Conservation (phyloP, 164 flowering plant species). For the Echeveria elegans region DNA sequence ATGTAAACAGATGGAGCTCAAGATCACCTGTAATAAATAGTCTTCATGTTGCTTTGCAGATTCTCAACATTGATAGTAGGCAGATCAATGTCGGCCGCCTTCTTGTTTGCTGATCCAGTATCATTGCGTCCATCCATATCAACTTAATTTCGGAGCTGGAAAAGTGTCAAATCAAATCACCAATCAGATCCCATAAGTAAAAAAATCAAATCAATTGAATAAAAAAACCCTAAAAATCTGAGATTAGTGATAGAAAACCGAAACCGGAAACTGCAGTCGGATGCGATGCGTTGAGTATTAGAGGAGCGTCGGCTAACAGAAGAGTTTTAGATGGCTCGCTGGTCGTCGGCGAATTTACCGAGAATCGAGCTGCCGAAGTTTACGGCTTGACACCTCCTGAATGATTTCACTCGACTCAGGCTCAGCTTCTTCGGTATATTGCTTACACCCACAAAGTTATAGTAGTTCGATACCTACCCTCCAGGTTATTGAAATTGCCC, state of each 20-base stretch:
- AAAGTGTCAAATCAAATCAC: background rate
- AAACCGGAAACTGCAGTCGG: background rate
- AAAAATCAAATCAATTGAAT: background rate
- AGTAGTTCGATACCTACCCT: no score
- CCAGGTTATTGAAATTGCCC: no score
- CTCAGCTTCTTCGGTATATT: no score
- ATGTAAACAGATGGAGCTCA: background rate
- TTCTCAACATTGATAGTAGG: slow-evolving; percentile 72
- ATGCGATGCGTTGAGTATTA: background rate
- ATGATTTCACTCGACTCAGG: no score
- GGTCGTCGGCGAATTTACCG: background rate
- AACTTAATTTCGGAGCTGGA: background rate
- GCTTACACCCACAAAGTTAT: no score
- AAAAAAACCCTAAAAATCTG: background rate
- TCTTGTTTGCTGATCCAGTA: slow-evolving; percentile 33
- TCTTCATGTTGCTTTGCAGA: slow-evolving; percentile 71
- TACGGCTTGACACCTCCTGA: background rate
- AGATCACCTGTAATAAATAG: slow-evolving; percentile 75
- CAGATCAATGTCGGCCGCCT: slow-evolving; percentile 40
- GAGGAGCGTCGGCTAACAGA: background rate
- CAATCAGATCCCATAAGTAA: slow-evolving; percentile 1
- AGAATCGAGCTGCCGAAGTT: background rate
- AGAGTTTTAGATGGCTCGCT: background rate
- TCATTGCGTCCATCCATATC: slow-evolving; percentile 48
- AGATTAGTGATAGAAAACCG: background rate